Percentiles rank a stretch among this genome's conserved stretches.
These are phyloP conservation scores for Gossypium gossypioides DNA, from an alignment of 441 rosid species.

Conservation along the genomic window DNA sequence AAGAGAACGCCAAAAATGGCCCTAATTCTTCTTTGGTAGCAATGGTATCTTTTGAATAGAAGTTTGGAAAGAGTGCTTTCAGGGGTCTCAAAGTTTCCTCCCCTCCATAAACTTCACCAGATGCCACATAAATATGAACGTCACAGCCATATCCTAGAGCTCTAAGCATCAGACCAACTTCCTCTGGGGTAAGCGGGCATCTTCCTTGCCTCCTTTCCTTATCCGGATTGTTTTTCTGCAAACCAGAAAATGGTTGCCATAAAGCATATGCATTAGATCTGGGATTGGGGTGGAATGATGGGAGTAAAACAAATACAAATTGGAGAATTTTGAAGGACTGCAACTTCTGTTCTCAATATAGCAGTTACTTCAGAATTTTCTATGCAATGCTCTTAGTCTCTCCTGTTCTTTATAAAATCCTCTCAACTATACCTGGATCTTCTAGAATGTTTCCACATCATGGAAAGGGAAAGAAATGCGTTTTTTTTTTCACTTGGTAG, in stretches of 20 bases:
- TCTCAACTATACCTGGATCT: background rate
- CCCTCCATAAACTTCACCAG: conserved; percentile 92
- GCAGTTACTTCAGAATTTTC: background rate
- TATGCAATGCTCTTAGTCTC: background rate
- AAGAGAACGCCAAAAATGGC: conserved; percentile 65
- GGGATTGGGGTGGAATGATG: background rate
- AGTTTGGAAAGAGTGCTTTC: conserved; percentile 81
- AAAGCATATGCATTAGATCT: background rate
- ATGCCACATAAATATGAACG: conserved; percentile 87
- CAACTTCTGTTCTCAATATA: background rate
- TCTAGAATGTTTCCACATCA: background rate
- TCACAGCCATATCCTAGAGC: conserved; percentile 88
- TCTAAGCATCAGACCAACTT: conserved; percentile 96
- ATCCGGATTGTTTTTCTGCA: conserved; percentile 65
- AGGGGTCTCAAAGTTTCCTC: conserved; percentile 76
- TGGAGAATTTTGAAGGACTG: background rate
- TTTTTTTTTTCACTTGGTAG: background rate
- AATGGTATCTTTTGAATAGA: conserved; percentile 73
- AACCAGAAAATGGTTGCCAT: background rate
- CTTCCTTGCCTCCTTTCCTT: conserved; percentile 87
- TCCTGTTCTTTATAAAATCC: background rate
- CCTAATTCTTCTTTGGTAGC: conserved; percentile 69
- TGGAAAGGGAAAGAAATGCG: background rate
- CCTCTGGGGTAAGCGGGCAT: conserved; percentile 94
- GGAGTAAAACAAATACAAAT: background rate